These are phyloP conservation scores for Paramyrothecium roridum DNA, from an alignment of 2,329 filamentous ascomycete species.

Conservation along the genomic window DNA sequence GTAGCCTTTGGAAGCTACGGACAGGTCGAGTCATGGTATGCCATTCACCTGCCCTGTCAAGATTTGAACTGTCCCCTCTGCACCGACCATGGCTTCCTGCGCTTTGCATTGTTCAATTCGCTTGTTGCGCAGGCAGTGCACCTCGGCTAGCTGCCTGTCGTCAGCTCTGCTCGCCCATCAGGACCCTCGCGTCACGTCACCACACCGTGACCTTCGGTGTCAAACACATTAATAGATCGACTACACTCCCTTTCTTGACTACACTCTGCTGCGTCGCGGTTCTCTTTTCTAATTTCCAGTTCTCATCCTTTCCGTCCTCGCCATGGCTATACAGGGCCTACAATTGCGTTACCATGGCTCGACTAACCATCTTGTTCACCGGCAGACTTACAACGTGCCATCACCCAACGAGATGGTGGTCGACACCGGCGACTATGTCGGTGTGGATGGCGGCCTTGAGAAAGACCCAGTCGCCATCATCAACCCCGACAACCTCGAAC, in stretches of 20 bases:
- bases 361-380: constrained; percentile 19
- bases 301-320: neutral
- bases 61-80: neutral
- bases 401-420: constrained; percentile 57
- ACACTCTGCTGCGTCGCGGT: neutral
- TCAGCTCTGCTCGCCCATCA: neutral
- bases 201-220: neutral
- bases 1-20: neutral
- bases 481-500: constrained; percentile 48
- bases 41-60: neutral
- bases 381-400: constrained; percentile 50
- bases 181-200: neutral
- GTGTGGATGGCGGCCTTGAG: constrained; percentile 45
- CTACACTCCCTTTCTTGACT: neutral
- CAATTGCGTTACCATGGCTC: constrained; percentile 13
- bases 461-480: constrained; percentile 53
- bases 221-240: too few relatives aligned
- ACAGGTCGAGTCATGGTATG: neutral
- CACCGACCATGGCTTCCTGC: neutral
- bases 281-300: neutral
- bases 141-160: neutral
- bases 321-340: constrained; percentile 13
- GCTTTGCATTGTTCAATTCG: neutral
- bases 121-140: neutral
- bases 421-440: constrained; percentile 53